These are phyloP conservation scores for Yamadazyma phyllophila DNA, from an alignment of 805 yeast genomes.

Conservation along the genomic window DNA sequence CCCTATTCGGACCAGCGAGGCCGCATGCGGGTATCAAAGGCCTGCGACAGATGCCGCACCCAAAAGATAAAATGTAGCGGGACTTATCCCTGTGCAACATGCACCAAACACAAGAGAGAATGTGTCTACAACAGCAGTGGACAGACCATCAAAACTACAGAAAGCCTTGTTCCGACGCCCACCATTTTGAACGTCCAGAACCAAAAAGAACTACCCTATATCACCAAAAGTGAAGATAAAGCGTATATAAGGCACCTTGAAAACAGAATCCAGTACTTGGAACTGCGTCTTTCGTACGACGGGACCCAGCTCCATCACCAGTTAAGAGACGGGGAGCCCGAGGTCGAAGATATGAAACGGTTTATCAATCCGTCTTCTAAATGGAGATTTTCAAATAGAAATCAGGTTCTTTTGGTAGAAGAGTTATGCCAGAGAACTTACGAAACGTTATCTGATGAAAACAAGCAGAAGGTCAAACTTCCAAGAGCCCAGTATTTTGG, in stretches of 20 bases:
- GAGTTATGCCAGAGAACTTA: conserved; percentile 37
- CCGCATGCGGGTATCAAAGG: conserved; percentile 46
- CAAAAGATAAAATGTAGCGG: conserved; percentile 62
- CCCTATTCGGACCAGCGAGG: not conserved
- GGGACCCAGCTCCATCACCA: conserved; percentile 13
- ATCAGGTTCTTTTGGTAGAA: conserved; percentile 41
- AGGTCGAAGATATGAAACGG: conserved; percentile 18
- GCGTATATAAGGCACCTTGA: conserved; percentile 36
- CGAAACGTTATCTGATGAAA: conserved; percentile 31
- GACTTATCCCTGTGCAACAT: conserved; percentile 47
- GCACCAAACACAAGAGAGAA: conserved; percentile 36
- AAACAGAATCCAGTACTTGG: conserved; percentile 40
- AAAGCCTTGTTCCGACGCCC: conserved; percentile 5
- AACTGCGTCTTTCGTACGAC: conserved; percentile 23
- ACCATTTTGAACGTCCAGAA: conserved; percentile 8
- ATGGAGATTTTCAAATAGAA: conserved; percentile 48
- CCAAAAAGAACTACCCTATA: conserved; percentile 13
- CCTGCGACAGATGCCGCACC: conserved; percentile 55
- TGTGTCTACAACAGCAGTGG: conserved; percentile 25
- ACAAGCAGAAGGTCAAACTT: conserved; percentile 33
- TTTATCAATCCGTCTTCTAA: conserved; percentile 33
- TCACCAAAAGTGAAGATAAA: conserved; percentile 9
- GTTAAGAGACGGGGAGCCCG: conserved; percentile 19
- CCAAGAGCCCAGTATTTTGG: conserved; percentile 63
- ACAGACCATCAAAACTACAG: conserved; percentile 1